Evolutionary conservation across 2,329 filamentous ascomycete species (phyloP).

Genomic region (Pseudogymnoascus sp.): DNA sequence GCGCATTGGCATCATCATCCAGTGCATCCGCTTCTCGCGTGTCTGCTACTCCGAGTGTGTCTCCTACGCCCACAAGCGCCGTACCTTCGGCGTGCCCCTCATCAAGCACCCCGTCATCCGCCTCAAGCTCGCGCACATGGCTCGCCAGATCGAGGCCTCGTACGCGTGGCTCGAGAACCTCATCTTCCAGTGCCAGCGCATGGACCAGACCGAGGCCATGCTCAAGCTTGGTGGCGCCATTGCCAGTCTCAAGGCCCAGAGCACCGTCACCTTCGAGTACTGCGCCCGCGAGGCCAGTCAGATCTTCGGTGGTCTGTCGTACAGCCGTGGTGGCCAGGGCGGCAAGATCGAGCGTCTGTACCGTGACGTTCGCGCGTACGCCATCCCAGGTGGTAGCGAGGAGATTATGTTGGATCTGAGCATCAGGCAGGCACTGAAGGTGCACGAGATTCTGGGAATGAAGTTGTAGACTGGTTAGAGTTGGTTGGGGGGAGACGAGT

Average conservation of each 20-base stretch:
- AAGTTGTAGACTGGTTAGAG: slow-evolving; percentile 54
- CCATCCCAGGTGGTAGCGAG: slow-evolving; percentile 89
- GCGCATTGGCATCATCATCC: slow-evolving; percentile 96
- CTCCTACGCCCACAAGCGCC: slow-evolving; percentile 95
- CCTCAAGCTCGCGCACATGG: slow-evolving; percentile 97
- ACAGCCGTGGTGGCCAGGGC: slow-evolving; percentile 87
- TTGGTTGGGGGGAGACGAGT: background rate
- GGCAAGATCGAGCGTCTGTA: slow-evolving; percentile 93
- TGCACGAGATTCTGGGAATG: slow-evolving; percentile 89
- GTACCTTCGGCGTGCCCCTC: slow-evolving; percentile 91
- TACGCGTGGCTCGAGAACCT: slow-evolving; percentile 96
- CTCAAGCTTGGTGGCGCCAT: slow-evolving; percentile 90
- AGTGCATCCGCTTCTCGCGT: slow-evolving; percentile 87
- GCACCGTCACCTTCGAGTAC: slow-evolving; percentile 92
- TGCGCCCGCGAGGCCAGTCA: slow-evolving; percentile 93
- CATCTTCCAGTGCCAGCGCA: slow-evolving; percentile 84
- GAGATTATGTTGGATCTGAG: slow-evolving; percentile 98
- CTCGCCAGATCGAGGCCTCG: slow-evolving; percentile 91
- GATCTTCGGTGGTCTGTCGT: slow-evolving; percentile 92
- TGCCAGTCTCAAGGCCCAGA: slow-evolving; percentile 86
- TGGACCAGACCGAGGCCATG: slow-evolving; percentile 94
- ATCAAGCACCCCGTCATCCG: slow-evolving; percentile 97
- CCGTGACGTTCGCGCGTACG: slow-evolving; percentile 90
- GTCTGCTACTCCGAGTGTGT: slow-evolving; percentile 96
- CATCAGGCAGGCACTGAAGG: slow-evolving; percentile 81